Evolutionary conservation across 345 rosid genomes (phyloP).

Genomic region (Gossypium thurberi): DNA sequence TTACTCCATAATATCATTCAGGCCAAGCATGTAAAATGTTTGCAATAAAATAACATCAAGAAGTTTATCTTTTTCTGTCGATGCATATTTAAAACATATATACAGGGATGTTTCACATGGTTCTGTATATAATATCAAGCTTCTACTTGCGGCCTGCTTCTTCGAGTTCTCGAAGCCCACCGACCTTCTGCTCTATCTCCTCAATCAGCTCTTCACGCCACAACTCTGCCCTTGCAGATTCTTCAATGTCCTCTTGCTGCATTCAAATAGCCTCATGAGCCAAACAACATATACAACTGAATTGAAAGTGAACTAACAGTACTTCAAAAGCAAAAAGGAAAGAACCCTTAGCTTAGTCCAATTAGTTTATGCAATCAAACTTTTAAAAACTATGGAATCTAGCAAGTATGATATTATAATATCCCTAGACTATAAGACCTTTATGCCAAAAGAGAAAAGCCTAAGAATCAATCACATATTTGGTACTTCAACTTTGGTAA

Average conservation of each 20-base stretch:
- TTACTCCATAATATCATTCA: neutral
- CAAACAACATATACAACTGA: neutral
- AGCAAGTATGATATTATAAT: no score
- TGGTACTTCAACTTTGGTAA: no score
- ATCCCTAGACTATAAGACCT: no score
- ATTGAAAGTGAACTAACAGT: neutral
- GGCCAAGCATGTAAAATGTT: neutral
- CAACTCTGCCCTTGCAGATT: slow-evolving; percentile 76
- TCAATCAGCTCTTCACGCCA: slow-evolving; percentile 94
- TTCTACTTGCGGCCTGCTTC: slow-evolving; percentile 58
- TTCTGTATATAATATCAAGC: neutral
- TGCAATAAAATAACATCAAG: neutral
- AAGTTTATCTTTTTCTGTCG: neutral
- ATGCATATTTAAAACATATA: neutral
- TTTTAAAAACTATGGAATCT: no score
- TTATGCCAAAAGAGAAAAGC: no score
- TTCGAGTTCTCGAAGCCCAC: slow-evolving; percentile 75
- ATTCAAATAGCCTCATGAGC: neutral
- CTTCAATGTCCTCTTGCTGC: slow-evolving; percentile 91
- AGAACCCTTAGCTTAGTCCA: neutral
- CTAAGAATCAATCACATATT: no score
- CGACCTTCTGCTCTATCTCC: slow-evolving; percentile 91
- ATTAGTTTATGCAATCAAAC: neutral
- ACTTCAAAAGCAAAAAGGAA: neutral
- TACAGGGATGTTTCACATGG: neutral